Evolutionary conservation across 306 rosid genomes (phyloP), one percentile per base, ranked within the genome.

Genomic region (Begonia masoniana): DNA sequence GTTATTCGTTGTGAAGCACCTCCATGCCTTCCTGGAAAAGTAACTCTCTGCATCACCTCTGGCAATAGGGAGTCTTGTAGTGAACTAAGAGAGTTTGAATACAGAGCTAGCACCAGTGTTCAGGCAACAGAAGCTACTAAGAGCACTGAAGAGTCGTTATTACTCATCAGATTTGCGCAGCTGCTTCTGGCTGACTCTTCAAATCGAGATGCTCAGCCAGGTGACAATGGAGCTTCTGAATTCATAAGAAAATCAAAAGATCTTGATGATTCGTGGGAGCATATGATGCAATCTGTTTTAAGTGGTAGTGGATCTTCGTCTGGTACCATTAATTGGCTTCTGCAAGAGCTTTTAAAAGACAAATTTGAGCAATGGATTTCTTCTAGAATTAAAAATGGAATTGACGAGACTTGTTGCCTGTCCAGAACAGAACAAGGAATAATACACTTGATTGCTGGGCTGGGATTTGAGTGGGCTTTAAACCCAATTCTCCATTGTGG

Each of bases 401-500:
- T 47, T 49, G 78, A 79, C 62, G 72, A 61, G 68, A 57, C 64
- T 65, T 83, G 88, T 67, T 66, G 65, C 55, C 77, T 92, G 78
- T 79, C 96, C 78, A 79, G 78, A 84, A 83, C 79, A 74, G 96
- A 92, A 65, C 95, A 92, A 76, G 88, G 93, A 55, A 72, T 92
- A 53, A 77, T 92, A 65, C 96, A 92, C 83, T 77, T 76, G 85
- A 63, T 76, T 77, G 78, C 99, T 60, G 99, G 93, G 54, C 67
- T 92, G 82, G 99, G 93, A 47, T 86, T 75, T 55, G 83, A 77
- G 64, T 92, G 99, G 99, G 96, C 99, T 60, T 63, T 92, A 71
- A 79, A 55, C 68, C 86, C 87, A 21, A 76, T 86, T 63, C 93
- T 92, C 60, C 68, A 71, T 65, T 72, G 58, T 57, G 93, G 96